These are phyloP conservation scores for Pleodorina starrii DNA, from an alignment of 139 green algal species.

Conservation along the genomic window DNA sequence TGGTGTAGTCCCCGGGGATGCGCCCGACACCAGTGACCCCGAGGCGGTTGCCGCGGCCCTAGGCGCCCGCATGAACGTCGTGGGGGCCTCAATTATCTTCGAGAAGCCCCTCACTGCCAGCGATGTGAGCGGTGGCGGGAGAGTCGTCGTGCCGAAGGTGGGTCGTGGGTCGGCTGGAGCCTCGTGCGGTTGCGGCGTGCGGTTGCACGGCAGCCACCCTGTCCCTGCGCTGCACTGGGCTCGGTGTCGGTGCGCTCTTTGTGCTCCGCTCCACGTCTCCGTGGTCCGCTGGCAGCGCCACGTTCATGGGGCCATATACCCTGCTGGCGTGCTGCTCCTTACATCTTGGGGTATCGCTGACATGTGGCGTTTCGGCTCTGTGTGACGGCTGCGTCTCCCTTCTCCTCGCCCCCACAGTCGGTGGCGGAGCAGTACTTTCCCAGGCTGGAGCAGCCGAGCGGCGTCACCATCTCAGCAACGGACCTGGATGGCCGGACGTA, in stretches of 20 bases:
- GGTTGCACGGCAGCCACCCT: too few species aligned
- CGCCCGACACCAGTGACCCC: neutral
- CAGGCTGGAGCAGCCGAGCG: slow-evolving; percentile 64
- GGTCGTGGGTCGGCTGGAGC: neutral
- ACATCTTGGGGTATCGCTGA: too few species aligned
- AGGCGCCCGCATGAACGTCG: slow-evolving; percentile 53
- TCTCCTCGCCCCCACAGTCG: slow-evolving; percentile 64
- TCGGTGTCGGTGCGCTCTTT: too few species aligned
- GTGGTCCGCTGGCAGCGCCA: too few species aligned
- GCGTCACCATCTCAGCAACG: slow-evolving; percentile 63
- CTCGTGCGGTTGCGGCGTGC: neutral
- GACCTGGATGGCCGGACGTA: slow-evolving; percentile 70
- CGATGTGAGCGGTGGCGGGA: slow-evolving; percentile 70
- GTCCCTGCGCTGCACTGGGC: too few species aligned
- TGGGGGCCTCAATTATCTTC: slow-evolving; percentile 74
- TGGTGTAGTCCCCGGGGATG: neutral
- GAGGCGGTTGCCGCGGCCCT: slow-evolving; percentile 51
- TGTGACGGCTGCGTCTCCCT: too few species aligned
- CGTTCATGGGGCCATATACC: too few species aligned
- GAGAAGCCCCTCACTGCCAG: slow-evolving; percentile 77
- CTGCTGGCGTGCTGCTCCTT: too few species aligned
- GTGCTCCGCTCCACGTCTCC: too few species aligned
- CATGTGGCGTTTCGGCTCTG: too few species aligned
- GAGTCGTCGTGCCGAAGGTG: slow-evolving; percentile 83
- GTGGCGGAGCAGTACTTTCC: slow-evolving; percentile 78